Evolutionary conservation across 805 yeast genomes (phyloP).

Genomic region (Candida schatavii): DNA sequence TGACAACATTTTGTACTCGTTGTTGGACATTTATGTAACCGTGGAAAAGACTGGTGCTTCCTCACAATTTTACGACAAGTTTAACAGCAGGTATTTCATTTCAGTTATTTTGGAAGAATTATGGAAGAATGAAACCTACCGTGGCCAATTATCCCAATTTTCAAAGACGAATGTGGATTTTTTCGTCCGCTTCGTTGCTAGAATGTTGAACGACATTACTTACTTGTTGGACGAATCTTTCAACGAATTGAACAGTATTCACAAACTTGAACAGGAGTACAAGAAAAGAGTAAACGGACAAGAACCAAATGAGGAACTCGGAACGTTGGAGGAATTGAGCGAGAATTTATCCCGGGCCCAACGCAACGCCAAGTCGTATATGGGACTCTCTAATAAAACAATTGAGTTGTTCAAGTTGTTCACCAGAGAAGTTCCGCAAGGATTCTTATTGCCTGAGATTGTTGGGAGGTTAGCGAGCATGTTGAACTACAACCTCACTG

Average conservation of each 20-base stretch:
- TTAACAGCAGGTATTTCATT: slow-evolving; percentile 84
- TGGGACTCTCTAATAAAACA: slow-evolving; percentile 81
- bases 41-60: slow-evolving; percentile 96
- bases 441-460: slow-evolving; percentile 83
- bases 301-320: slow-evolving; percentile 38
- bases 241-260: slow-evolving; percentile 74
- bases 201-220: slow-evolving; percentile 93
- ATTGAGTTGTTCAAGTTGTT: slow-evolving; percentile 75
- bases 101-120: slow-evolving; percentile 78
- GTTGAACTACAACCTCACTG: slow-evolving; percentile 88
- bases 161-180: slow-evolving; percentile 72
- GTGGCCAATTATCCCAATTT: slow-evolving; percentile 64
- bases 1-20: slow-evolving; percentile 71
- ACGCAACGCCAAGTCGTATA: slow-evolving; percentile 72
- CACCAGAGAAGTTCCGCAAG: slow-evolving; percentile 80
- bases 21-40: slow-evolving; percentile 87
- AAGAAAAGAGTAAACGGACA: slow-evolving; percentile 41
- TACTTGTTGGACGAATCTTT: slow-evolving; percentile 88
- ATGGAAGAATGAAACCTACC: slow-evolving; percentile 73
- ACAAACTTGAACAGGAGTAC: slow-evolving; percentile 65
- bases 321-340: slow-evolving; percentile 59
- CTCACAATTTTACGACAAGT: slow-evolving; percentile 93
- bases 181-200: slow-evolving; percentile 87
- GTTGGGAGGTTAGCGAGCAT: slow-evolving; percentile 93
- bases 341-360: slow-evolving; percentile 62